Conservation (phyloP, 1,139 yeast species). For the Yamadazyma sp. region DNA sequence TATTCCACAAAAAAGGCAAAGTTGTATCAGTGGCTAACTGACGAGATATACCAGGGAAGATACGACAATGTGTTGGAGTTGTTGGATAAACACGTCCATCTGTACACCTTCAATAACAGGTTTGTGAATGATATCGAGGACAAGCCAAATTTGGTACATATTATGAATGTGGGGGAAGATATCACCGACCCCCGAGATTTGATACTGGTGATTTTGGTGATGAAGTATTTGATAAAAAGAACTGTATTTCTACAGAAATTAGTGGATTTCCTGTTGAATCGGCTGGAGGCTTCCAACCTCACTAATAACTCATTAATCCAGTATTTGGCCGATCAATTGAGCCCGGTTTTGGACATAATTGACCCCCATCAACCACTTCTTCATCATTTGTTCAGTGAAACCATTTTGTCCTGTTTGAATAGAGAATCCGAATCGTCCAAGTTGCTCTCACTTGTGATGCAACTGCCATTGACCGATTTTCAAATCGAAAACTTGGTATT, state of each 20-base stretch:
- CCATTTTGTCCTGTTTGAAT: conserved; percentile 16
- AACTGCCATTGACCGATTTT: conserved; percentile 17
- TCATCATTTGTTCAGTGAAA: conserved; percentile 10
- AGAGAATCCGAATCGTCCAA: conserved; percentile 29
- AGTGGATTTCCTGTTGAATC: conserved; percentile 11
- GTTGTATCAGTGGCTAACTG: conserved; percentile 26
- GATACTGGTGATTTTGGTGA: conserved; percentile 15
- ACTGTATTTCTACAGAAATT: conserved; percentile 23
- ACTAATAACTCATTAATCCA: conserved; percentile 18
- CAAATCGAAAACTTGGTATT: conserved; percentile 15
- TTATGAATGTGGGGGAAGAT: conserved; percentile 8
- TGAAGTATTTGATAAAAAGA: conserved; percentile 30
- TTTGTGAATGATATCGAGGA: conserved; percentile 4
- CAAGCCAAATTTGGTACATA: conserved; percentile 9
- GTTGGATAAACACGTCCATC: conserved; percentile 12
- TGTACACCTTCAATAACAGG: conserved; percentile 3
- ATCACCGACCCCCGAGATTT: conserved; percentile 2
- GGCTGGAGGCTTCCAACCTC: conserved; percentile 4
- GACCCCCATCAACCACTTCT: conserved; percentile 5
- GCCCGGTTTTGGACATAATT: conserved; percentile 31
- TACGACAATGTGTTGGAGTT: conserved; percentile 21
- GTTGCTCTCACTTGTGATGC: conserved; percentile 21
- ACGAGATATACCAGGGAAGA: conserved; percentile 22
- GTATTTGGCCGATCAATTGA: conserved; percentile 25
- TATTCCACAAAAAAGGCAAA: conserved; percentile 12